Evolutionary conservation across 2,329 filamentous ascomycete species (phyloP).

Genomic region (Colletotrichum caudatum): DNA sequence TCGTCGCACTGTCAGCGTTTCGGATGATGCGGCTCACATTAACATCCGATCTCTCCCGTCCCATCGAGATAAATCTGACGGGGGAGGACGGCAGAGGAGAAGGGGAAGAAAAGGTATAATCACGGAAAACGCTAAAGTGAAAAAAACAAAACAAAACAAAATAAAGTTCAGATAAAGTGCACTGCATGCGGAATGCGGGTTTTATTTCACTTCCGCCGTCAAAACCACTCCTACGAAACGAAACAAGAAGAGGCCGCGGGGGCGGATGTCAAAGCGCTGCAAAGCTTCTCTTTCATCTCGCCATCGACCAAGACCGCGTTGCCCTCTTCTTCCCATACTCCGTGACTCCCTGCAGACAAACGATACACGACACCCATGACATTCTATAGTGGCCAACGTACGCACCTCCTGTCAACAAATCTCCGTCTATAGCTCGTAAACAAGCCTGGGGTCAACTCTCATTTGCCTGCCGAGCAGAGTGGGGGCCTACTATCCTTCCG

Average conservation of each 20-base stretch:
- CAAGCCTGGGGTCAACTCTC: not conserved
- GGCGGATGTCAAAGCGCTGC: constrained; percentile 21
- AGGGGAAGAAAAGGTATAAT: not conserved
- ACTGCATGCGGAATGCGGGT: not conserved
- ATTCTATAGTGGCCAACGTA: not conserved
- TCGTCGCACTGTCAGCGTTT: constrained; percentile 15
- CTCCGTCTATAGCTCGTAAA: not conserved
- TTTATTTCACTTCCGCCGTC: not conserved
- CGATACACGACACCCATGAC: no score
- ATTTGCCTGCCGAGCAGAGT: not conserved
- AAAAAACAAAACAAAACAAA: no score
- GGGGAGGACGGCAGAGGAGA: not conserved
- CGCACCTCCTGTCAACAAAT: not conserved
- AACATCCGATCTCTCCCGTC: constrained; percentile 17
- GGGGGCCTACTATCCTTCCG: not conserved
- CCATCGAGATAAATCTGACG: not conserved
- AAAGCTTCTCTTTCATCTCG: not conserved
- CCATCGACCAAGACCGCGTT: not conserved
- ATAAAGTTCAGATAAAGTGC: constrained; percentile 19
- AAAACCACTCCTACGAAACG: not conserved
- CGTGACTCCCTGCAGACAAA: not conserved
- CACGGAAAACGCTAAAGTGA: not conserved
- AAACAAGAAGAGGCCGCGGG: not conserved
- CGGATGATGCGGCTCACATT: constrained; percentile 18
- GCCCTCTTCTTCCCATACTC: no score